Evolutionary conservation across 257 asterid genomes (phyloP), one percentile per base, ranked within the genome.

Genomic region (Petunia axillaris): DNA sequence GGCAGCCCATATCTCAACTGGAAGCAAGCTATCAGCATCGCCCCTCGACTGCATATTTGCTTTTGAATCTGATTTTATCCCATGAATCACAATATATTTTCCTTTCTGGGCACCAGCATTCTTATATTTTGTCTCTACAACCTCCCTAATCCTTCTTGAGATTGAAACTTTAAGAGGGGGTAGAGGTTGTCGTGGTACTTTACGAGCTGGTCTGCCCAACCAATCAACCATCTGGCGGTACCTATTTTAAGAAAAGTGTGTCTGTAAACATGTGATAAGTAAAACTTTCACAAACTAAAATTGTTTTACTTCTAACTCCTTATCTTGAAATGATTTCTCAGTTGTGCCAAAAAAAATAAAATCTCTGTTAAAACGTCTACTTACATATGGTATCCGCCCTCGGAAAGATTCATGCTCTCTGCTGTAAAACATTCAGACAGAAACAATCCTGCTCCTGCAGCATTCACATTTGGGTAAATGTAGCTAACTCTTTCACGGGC

Each of bases 21-120:
- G 97, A n/a, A 94, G 93, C 88, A 94, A 88, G 88, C 98, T 92
- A 87, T 94, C 98, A 46, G 83, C 66, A 73, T 94, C 97, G 8
- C 97, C 98, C 83, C 84, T 90, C 10, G 97, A 92, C 83, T 92
- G 98, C 98, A 94, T 94, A 3, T 90, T 90, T 48, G 98, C 98
- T 87, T 94, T 90, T 38, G 98, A 94, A 77, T 94, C 97, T n/a
- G 97, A 91, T 81, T 93, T 81, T 25, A 94, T 90, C 41, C 98
- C 98, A 87, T 94, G 98, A 82, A 93, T 87, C 16, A 94, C 97
- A 54, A 94, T 79, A 62, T 88, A 94, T 70, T 84, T 93, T n/a
- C 98, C 97, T 84, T 89, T 91, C 82, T 77, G 88, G 6, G 75
- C 97, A 59, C 98, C 96, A 8, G 89, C 94, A 13, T 81, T 87